Conservation (phyloP, 2,329 filamentous ascomycete genomes). For the Fusarium burgessii region DNA sequence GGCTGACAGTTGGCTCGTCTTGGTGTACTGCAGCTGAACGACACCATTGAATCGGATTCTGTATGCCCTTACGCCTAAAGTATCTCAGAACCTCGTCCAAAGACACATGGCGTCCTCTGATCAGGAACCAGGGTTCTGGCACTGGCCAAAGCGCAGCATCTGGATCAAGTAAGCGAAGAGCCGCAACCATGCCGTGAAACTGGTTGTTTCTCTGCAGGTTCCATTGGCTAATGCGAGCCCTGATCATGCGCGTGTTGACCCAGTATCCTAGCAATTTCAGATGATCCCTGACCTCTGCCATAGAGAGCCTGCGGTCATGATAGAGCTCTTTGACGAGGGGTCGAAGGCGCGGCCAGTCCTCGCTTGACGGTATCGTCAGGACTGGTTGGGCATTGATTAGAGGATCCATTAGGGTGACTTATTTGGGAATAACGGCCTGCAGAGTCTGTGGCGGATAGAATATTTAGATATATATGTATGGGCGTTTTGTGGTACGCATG, state of each 20-base stretch:
- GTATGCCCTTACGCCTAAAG: not conserved
- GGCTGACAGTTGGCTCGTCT: not conserved
- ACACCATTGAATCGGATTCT: not conserved
- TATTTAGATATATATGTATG: not conserved
- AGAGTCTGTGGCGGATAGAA: not conserved
- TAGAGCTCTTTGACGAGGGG: not conserved
- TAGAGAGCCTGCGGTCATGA: not conserved
- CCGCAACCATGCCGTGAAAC: not conserved
- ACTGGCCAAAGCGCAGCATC: not conserved
- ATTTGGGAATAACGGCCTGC: not conserved
- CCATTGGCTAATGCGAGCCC: not conserved
- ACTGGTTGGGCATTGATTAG: not conserved
- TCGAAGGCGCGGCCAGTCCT: not conserved
- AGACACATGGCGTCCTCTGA: not conserved
- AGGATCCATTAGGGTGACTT: not conserved
- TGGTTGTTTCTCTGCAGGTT: not conserved
- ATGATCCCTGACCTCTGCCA: conserved; percentile 1
- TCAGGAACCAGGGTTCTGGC: not conserved
- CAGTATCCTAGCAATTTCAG: not conserved
- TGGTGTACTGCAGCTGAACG: not conserved
- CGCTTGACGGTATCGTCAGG: not conserved
- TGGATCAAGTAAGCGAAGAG: conserved; percentile 1
- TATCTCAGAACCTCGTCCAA: not conserved
- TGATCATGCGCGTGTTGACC: not conserved
- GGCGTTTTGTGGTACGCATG: not conserved